These are phyloP conservation scores for Nadsonia commutata DNA, from an alignment of 1,139 yeast species.

Conservation along the genomic window DNA sequence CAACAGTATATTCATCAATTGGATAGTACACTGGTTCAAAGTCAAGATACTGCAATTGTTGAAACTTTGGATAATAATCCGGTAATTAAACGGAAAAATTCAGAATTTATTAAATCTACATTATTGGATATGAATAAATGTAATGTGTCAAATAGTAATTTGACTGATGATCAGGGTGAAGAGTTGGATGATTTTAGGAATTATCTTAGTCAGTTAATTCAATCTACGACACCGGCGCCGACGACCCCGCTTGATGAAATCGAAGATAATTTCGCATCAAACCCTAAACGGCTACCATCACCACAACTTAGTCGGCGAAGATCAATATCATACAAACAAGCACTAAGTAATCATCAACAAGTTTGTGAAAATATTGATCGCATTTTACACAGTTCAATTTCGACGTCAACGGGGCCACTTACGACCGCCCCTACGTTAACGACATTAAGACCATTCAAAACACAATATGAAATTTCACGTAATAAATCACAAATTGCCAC, in stretches of 20 bases:
- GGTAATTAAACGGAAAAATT: neutral
- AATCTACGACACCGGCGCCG: no score
- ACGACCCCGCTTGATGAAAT: no score
- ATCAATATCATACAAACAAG: neutral
- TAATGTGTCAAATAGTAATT: no score
- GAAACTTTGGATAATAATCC: neutral
- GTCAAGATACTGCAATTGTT: neutral
- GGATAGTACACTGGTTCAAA: slow-evolving; percentile 10
- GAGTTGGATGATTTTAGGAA: no score
- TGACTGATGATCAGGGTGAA: no score
- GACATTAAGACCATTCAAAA: slow-evolving; percentile 11
- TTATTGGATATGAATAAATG: neutral
- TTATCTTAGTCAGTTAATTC: no score
- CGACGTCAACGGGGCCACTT: no score
- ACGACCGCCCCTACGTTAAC: no score
- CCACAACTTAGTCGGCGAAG: neutral
- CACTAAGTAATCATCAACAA: neutral
- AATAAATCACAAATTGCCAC: slow-evolving; percentile 20
- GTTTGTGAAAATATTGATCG: neutral
- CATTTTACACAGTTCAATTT: neutral
- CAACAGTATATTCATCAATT: slow-evolving; percentile 15
- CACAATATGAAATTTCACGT: slow-evolving; percentile 22
- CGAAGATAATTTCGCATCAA: no score
- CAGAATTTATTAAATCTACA: neutral
- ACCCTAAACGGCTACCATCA: neutral